Evolutionary conservation across 1,284 basidiomycete genomes (phyloP).

Genomic region (Pyrrhoderma noxium): DNA sequence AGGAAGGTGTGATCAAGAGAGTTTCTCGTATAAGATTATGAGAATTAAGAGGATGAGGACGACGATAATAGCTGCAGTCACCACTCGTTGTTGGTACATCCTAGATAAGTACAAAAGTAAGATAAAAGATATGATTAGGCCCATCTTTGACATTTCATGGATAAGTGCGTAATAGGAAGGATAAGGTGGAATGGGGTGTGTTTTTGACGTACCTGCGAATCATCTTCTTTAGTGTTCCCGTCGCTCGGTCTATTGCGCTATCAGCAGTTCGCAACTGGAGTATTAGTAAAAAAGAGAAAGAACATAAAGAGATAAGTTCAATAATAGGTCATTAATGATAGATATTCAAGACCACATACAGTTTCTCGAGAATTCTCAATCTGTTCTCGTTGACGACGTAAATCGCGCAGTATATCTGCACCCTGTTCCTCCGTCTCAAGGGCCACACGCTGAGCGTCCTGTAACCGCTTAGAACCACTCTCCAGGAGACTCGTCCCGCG

Average conservation of each 20-base stretch:
- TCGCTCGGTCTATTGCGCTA: conserved; percentile 63
- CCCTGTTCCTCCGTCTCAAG: conserved; percentile 96
- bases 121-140: conserved; percentile 10
- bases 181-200: background rate
- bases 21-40: conserved; percentile 68
- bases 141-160: background rate
- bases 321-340: background rate
- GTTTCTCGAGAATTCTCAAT: conserved; percentile 92
- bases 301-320: background rate
- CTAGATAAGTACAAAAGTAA: too few relatives aligned
- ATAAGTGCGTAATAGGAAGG: background rate
- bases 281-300: background rate
- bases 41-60: conserved; percentile 64
- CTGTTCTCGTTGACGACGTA: conserved; percentile 88
- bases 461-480: conserved; percentile 74
- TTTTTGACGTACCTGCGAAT: conserved; percentile 51
- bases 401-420: conserved; percentile 82
- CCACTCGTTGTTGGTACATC: conserved; percentile 75
- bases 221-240: conserved; percentile 71
- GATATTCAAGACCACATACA: conserved; percentile 36
- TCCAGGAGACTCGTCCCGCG: conserved; percentile 68
- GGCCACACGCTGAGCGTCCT: conserved; percentile 89
- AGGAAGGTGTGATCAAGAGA: conserved; percentile 31
- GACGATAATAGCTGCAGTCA: conserved; percentile 61
- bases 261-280: conserved; percentile 62